phyloP scores from a whole-genome alignment of 2,329 filamentous ascomycete genomes.

The Xylariales sp. region DNA sequence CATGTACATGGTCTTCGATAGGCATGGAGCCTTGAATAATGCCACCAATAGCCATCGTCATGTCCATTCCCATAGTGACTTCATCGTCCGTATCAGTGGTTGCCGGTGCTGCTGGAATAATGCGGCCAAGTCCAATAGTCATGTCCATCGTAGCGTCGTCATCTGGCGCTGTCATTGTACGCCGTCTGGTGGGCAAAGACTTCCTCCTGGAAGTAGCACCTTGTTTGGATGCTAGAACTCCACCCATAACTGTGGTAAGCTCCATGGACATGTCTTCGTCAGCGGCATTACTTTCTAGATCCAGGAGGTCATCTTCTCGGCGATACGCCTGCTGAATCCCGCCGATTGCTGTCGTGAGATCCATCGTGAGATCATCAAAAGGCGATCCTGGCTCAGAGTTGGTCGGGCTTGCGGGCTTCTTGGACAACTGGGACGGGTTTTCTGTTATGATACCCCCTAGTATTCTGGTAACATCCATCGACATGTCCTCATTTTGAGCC shows the following conservation, averaged over 20 bases:
- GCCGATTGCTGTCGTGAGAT: conserved; percentile 76
- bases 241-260: conserved; percentile 62
- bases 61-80: conserved; percentile 60
- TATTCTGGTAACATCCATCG: conserved; percentile 88
- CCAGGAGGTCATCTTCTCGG: conserved; percentile 26
- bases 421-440: conserved; percentile 18
- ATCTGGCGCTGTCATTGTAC: conserved; percentile 26
- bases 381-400: conserved; percentile 28
- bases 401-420: conserved; percentile 16
- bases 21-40: conserved; percentile 46
- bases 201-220: conserved; percentile 21
- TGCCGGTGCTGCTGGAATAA: conserved; percentile 37
- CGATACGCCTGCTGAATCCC: conserved; percentile 48
- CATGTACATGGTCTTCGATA: conserved; percentile 37
- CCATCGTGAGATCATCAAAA: conserved; percentile 72
- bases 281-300: conserved; percentile 27
- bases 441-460: conserved; percentile 72
- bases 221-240: conserved; percentile 36
- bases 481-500: conserved; percentile 64
- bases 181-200: conserved; percentile 17
- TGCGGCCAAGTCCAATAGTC: conserved; percentile 53
- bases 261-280: conserved; percentile 79
- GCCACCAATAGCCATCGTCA: conserved; percentile 59
- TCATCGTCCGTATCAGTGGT: conserved; percentile 28
- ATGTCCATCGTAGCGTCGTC: conserved; percentile 61